Evolutionary conservation across 495 filamentous ascomycete genomes (phyloP).

Genomic region (Podospora pseudocomata): DNA sequence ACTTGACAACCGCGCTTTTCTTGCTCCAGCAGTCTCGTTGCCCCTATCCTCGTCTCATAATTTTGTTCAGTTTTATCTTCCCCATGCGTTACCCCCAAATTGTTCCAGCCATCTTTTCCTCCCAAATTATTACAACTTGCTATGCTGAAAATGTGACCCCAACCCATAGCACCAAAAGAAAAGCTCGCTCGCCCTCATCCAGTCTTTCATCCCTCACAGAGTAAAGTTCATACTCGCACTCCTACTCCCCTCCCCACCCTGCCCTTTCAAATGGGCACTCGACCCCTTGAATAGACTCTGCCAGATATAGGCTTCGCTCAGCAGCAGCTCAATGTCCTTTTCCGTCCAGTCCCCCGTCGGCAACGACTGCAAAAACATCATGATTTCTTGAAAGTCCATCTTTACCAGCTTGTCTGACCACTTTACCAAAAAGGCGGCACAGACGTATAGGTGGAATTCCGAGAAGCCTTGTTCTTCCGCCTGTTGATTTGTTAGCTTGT

Average conservation of each 20-base stretch:
- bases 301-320: constrained; percentile 97
- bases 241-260: constrained; percentile 33
- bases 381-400: constrained; percentile 97
- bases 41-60: not conserved
- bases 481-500: constrained; percentile 40
- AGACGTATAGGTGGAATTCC: constrained; percentile 96
- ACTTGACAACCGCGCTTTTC: not conserved
- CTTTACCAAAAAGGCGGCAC: constrained; percentile 97
- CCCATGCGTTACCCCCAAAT: not conserved
- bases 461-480: constrained; percentile 98
- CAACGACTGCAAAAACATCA: constrained; percentile 98
- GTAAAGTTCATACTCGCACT: constrained; percentile 39
- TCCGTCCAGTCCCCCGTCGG: constrained; percentile 96
- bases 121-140: not conserved
- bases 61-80: not conserved
- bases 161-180: not conserved
- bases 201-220: constrained; percentile 27
- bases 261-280: constrained; percentile 70
- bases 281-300: constrained; percentile 88
- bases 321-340: constrained; percentile 91
- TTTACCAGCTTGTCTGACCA: constrained; percentile 93
- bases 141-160: not conserved
- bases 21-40: not conserved
- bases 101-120: not conserved
- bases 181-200: not conserved